Percentiles rank a stretch among this genome's conserved stretches.
phyloP scores from a whole-genome alignment of 129 eudicot genomes.

The Daucus carota region DNA sequence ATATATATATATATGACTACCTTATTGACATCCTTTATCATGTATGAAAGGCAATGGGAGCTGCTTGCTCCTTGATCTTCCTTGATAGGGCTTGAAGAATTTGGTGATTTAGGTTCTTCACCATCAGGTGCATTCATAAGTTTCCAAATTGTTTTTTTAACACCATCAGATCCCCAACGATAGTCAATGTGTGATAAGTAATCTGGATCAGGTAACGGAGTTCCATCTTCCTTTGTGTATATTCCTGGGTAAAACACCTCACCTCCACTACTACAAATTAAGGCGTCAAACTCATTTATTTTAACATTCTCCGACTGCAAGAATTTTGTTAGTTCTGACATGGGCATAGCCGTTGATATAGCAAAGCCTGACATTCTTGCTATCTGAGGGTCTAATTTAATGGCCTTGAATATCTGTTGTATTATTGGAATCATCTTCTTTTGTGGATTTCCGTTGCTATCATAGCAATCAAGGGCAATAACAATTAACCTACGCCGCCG shows the following conservation, averaged over 20 bases:
- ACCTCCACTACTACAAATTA: slow-evolving; percentile 85
- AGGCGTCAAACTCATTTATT: slow-evolving; percentile 69
- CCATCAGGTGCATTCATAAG: slow-evolving; percentile 56
- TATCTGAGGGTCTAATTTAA: slow-evolving; percentile 39
- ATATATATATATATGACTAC: slow-evolving; percentile 17
- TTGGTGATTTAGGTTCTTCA: slow-evolving; percentile 20
- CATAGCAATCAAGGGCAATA: slow-evolving; percentile 82
- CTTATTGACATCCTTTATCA: slow-evolving; percentile 58
- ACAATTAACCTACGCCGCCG: slow-evolving; percentile 60
- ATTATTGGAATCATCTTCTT: slow-evolving; percentile 48
- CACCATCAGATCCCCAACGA: slow-evolving; percentile 88
- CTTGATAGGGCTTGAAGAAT: slow-evolving; percentile 25
- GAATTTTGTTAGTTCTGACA: slow-evolving; percentile 42
- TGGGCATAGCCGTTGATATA: slow-evolving; percentile 73
- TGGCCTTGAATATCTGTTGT: slow-evolving; percentile 50
- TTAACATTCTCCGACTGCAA: slow-evolving; percentile 50
- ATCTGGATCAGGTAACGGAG: slow-evolving; percentile 57
- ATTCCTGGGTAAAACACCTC: slow-evolving; percentile 73
- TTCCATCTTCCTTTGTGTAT: slow-evolving; percentile 51
- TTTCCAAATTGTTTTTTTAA: slow-evolving; percentile 67
- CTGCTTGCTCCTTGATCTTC: slow-evolving; percentile 73
- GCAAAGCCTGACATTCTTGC: slow-evolving; percentile 56
- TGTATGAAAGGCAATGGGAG: slow-evolving; percentile 73
- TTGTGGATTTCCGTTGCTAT: slow-evolving; percentile 58
- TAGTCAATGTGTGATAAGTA: slow-evolving; percentile 70